A percentile compares a stretch with the other conserved stretches of the same genome.
These are phyloP conservation scores for Sonneratia caseolaris DNA, from an alignment of 345 rosid genomes.

Conservation along the genomic window DNA sequence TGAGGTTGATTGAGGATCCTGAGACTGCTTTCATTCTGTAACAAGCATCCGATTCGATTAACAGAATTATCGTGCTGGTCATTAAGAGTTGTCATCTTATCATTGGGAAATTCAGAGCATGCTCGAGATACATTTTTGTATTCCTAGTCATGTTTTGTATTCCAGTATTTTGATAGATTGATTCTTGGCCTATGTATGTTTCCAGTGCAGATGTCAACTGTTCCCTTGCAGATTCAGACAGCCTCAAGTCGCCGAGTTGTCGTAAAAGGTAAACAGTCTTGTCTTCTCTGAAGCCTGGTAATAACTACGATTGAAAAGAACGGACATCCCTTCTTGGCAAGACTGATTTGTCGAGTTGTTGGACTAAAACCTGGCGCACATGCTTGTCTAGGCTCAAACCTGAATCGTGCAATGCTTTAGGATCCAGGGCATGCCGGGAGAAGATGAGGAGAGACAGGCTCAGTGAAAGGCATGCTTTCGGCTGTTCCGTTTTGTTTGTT, in stretches of 20 bases:
- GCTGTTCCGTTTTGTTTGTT: neutral
- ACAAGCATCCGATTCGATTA: neutral
- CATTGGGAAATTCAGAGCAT: no score
- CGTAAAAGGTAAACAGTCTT: constrained; percentile 10
- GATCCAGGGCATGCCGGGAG: constrained; percentile 10
- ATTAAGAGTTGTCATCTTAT: neutral
- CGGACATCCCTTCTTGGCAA: neutral
- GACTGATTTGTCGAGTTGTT: neutral
- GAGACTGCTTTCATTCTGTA: neutral
- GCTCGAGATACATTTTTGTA: no score
- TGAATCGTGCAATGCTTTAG: neutral
- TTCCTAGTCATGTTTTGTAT: neutral
- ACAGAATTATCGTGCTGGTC: neutral
- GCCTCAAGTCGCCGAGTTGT: constrained; percentile 2
- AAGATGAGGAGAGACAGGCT: constrained; percentile 9
- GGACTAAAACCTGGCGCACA: neutral
- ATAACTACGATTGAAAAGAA: neutral
- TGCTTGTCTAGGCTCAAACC: constrained; percentile 7
- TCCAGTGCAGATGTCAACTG: constrained; percentile 10
- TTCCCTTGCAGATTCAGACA: constrained; percentile 6
- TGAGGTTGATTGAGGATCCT: neutral
- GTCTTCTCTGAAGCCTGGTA: neutral
- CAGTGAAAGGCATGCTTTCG: constrained; percentile 8
- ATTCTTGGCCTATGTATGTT: constrained; percentile 4
- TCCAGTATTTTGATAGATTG: neutral